Evolutionary conservation across 75 land plant species (phyloP).

Genomic region (Azolla pinnata): DNA sequence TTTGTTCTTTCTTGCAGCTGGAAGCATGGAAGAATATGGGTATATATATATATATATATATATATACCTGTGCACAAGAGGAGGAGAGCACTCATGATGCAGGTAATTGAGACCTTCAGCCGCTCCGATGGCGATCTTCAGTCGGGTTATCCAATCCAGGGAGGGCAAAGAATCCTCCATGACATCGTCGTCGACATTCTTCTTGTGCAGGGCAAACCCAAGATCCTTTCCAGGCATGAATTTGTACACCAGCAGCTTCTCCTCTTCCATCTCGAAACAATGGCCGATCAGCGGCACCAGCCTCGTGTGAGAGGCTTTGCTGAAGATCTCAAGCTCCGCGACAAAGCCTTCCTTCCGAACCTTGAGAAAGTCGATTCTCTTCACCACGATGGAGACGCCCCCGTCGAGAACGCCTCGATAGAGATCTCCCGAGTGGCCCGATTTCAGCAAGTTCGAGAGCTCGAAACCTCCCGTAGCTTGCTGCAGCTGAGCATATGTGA

Average conservation of each 20-base stretch:
- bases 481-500: constrained; percentile 57
- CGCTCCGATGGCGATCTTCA: constrained; percentile 81
- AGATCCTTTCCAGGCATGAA: constrained; percentile 76
- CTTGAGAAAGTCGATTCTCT: constrained; percentile 43
- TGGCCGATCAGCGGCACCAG: constrained; percentile 80
- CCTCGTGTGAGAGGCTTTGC: constrained; percentile 58
- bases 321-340: constrained; percentile 62
- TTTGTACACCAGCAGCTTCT: constrained; percentile 79
- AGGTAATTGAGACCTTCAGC: constrained; percentile 76
- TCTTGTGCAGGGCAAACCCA: constrained; percentile 56
- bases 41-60: background rate
- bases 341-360: constrained; percentile 48
- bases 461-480: constrained; percentile 55
- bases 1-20: too few relatives aligned
- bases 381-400: constrained; percentile 56
- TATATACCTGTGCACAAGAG: constrained; percentile 84
- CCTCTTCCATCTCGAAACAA: constrained; percentile 71
- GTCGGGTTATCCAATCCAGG: constrained; percentile 84
- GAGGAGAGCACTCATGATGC: constrained; percentile 82
- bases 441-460: constrained; percentile 58
- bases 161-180: constrained; percentile 63
- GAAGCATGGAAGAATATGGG: background rate
- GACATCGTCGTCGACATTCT: constrained; percentile 17
- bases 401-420: constrained; percentile 55
- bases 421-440: constrained; percentile 87